These are phyloP conservation scores for Microbotryum saponariae DNA, from an alignment of 1,284 basidiomycete genomes.

Conservation along the genomic window DNA sequence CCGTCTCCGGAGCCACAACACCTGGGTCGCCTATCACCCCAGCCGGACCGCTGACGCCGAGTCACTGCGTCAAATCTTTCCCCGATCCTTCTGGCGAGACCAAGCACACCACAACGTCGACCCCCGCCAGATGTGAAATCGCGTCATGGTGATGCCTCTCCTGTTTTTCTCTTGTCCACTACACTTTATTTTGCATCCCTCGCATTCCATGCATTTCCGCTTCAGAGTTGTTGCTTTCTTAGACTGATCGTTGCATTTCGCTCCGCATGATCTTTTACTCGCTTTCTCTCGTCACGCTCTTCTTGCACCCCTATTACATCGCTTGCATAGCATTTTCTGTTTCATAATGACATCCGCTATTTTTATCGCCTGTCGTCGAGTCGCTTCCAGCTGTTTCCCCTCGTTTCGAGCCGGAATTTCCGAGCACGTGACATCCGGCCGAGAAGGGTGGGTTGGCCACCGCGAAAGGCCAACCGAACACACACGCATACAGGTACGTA, in stretches of 20 bases:
- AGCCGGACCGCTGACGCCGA: constrained; percentile 23
- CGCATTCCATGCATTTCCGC: too few relatives aligned
- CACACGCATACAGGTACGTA: too few relatives aligned
- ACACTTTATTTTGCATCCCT: too few relatives aligned
- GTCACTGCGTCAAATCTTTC: not conserved
- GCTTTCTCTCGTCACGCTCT: not conserved
- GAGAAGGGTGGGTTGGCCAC: too few relatives aligned
- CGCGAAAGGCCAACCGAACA: too few relatives aligned
- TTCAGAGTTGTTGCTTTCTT: too few relatives aligned
- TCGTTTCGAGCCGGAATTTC: not conserved
- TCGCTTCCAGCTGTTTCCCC: not conserved
- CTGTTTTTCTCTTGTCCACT: too few relatives aligned
- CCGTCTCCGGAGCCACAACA: constrained; percentile 13
- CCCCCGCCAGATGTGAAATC: not conserved
- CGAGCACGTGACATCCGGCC: too few relatives aligned
- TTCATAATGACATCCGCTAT: not conserved
- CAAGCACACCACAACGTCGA: not conserved
- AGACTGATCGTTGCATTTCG: too few relatives aligned
- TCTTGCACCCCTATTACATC: not conserved
- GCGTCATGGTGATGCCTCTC: not conserved
- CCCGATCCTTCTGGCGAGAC: not conserved
- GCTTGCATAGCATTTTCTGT: not conserved
- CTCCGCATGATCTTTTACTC: not conserved
- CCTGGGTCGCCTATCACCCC: constrained; percentile 23
- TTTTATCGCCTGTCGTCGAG: not conserved